These are phyloP conservation scores for Ophiostoma triangulosporum DNA, from an alignment of 2,329 filamentous ascomycete species.

Conservation along the genomic window DNA sequence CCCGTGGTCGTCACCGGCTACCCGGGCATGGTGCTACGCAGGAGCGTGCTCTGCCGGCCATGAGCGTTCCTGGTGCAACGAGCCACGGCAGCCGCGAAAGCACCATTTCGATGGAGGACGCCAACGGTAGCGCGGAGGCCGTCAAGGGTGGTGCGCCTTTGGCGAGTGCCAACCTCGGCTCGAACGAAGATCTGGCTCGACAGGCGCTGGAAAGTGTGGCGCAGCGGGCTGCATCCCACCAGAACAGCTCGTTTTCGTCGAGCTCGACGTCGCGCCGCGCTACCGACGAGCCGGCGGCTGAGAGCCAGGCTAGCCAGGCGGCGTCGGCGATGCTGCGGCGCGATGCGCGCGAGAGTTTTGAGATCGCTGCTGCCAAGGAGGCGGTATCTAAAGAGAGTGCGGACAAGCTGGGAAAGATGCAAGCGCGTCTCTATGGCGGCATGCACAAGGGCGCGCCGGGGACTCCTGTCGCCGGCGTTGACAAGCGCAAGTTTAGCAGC, in stretches of 20 bases:
- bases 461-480: conserved; percentile 5
- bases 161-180: background rate
- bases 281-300: conserved; percentile 40
- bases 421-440: conserved; percentile 37
- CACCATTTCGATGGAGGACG: conserved; percentile 57
- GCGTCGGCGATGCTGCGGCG: conserved; percentile 62
- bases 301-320: conserved; percentile 65
- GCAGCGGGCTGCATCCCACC: conserved; percentile 11
- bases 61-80: conserved; percentile 16
- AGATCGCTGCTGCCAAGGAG: conserved; percentile 24
- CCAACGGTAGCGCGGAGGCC: background rate
- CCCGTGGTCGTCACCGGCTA: conserved; percentile 13
- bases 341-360: conserved; percentile 39
- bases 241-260: conserved; percentile 10
- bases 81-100: conserved; percentile 66
- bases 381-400: background rate
- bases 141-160: background rate
- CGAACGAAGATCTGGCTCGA: conserved; percentile 40
- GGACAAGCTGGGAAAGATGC: conserved; percentile 34
- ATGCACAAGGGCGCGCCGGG: conserved; percentile 25
- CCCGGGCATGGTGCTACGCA: conserved; percentile 1
- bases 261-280: background rate
- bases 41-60: background rate
- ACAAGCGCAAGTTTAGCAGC: conserved; percentile 39
- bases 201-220: conserved; percentile 41